Conservation (phyloP, 78 protist genomes). For the Ministeria vibrans region DNA sequence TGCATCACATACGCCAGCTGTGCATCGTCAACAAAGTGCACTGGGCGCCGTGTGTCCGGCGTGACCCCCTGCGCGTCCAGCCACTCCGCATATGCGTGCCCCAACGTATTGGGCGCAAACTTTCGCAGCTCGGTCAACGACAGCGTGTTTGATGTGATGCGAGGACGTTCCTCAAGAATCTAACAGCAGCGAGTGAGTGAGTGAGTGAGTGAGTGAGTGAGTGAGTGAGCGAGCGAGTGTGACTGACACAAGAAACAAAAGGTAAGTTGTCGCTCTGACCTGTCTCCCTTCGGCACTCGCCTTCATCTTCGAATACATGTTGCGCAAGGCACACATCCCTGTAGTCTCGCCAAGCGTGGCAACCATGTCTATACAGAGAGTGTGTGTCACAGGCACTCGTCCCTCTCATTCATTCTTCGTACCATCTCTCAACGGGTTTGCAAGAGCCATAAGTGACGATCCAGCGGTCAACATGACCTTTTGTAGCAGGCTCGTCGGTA, state of each 20-base stretch:
- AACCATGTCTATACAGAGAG: not conserved
- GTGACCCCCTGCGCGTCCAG: not conserved
- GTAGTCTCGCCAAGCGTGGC: conserved; percentile 18
- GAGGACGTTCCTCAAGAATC: not conserved
- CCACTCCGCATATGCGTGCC: not conserved
- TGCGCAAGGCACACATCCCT: too few species aligned
- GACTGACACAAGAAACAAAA: too few species aligned
- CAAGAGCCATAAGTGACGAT: not conserved
- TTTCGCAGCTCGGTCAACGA: not conserved
- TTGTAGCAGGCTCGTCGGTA: not conserved
- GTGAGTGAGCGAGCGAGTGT: not conserved
- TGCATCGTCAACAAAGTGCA: conserved; percentile 35
- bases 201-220: not conserved
- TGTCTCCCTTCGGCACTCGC: too few species aligned
- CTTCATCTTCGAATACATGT: too few species aligned
- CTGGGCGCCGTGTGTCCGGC: conserved; percentile 21
- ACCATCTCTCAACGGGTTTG: not conserved
- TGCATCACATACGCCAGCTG: conserved; percentile 44
- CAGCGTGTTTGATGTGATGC: not conserved
- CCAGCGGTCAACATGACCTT: not conserved
- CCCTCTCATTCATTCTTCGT: not conserved
- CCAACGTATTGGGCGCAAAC: conserved; percentile 11
- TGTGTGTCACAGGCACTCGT: not conserved
- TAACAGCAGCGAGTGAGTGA: not conserved
- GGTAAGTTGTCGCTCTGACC: too few species aligned